Evolutionary conservation across 257 asterid species (phyloP).

Genomic region (Thymus mandschuricus): DNA sequence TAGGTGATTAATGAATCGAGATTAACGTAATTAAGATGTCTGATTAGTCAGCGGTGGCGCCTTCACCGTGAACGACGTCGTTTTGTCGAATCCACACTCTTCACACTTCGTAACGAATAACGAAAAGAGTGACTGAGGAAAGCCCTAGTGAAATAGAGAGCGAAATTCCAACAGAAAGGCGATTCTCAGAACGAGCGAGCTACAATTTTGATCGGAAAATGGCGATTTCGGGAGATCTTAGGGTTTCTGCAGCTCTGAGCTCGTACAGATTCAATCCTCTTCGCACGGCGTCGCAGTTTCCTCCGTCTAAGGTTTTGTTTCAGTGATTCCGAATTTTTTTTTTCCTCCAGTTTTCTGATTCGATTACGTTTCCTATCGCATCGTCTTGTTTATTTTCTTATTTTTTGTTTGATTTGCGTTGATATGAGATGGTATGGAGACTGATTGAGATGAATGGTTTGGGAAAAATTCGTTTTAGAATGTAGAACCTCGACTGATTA

Average conservation of each 20-base stretch:
- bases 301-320: constrained; percentile 69
- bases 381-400: background rate
- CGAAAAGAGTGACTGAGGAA: constrained; percentile 15
- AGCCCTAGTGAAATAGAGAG: constrained; percentile 37
- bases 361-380: background rate
- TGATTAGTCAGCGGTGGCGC: background rate
- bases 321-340: background rate
- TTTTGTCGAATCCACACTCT: background rate
- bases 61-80: background rate
- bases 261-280: constrained; percentile 60
- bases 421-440: background rate
- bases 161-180: constrained; percentile 14
- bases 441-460: constrained; percentile 5
- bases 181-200: background rate
- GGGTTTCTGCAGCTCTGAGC: constrained; percentile 71
- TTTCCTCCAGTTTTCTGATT: constrained; percentile 1
- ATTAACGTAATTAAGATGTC: too few species aligned
- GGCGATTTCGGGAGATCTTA: constrained; percentile 75
- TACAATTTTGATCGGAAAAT: constrained; percentile 29
- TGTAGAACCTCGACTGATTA: background rate
- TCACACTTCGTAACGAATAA: background rate
- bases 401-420: background rate
- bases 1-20: background rate
- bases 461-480: constrained; percentile 6
- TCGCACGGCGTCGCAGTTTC: constrained; percentile 46